Evolutionary conservation across 805 yeast genomes (phyloP).

Genomic region (Blastobotrys chiropterorum): DNA sequence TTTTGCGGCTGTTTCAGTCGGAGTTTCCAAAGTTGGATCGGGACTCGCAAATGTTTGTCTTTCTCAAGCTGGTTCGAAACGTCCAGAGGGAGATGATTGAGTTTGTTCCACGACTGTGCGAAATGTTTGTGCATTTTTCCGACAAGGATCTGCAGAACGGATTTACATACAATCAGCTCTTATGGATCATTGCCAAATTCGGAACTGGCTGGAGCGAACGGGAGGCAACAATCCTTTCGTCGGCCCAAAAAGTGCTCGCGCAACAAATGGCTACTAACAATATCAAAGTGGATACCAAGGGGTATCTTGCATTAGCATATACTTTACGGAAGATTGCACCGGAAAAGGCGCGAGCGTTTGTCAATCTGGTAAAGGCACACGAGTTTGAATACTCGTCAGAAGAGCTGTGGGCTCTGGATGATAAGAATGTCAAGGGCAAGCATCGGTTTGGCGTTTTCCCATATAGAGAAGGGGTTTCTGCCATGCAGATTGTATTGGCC

Average conservation of each 20-base stretch:
- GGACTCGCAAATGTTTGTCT: conserved; percentile 17
- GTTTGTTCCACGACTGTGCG: conserved; percentile 22
- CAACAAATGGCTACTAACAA: conserved; percentile 13
- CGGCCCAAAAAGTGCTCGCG: conserved; percentile 24
- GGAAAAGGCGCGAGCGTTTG: conserved; percentile 9
- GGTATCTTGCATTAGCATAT: conserved; percentile 27
- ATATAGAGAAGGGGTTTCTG: conserved; percentile 15
- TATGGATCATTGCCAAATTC: conserved; percentile 26
- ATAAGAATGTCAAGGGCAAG: not conserved
- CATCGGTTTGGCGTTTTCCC: conserved; percentile 14
- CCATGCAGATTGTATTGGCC: conserved; percentile 14
- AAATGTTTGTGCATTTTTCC: conserved; percentile 17
- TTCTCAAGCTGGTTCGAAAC: conserved; percentile 18
- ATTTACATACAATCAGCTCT: conserved; percentile 21
- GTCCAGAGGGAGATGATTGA: conserved; percentile 21
- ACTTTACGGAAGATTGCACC: conserved; percentile 9
- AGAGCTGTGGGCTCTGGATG: conserved; percentile 13
- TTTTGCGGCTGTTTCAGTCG: conserved; percentile 20
- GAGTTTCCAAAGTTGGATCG: conserved; percentile 6
- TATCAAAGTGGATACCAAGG: conserved; percentile 25
- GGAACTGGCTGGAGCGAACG: conserved; percentile 22
- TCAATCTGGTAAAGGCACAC: conserved; percentile 15
- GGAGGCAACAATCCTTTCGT: conserved; percentile 17
- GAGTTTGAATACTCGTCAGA: conserved; percentile 16
- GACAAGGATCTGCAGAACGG: conserved; percentile 3